Base-by-base conservation (phyloP, 495 filamentous ascomycete genomes). In the Bathelium albidoporum region DNA sequence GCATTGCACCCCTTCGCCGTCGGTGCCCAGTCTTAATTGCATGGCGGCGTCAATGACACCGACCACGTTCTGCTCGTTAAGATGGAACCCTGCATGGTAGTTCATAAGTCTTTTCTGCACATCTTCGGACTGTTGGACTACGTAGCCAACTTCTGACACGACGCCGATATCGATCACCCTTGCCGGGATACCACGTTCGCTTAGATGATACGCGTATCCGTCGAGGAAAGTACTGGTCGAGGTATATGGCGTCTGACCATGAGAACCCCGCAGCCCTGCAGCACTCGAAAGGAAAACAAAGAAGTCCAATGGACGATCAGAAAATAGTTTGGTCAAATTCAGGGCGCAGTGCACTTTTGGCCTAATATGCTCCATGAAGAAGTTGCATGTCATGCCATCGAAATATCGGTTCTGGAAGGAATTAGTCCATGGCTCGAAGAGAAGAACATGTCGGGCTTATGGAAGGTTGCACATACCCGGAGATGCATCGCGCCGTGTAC, bases 321-420 rank as follows among this genome's bases (percentile, higher is more conserved):
- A 41, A 3, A 44, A 28, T 11, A 31, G 14, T 4, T 63, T 16
- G 60, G 63, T 61, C 24, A 66, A 61, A 36, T 63, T 63, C 45
- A n/a, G 41, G n/a, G 64, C 34, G 24, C 64, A 61, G 34, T 41
- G 16, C n/a, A 66, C 45, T 32, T 66, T 66, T 45, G 60, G 64
- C 22, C 45, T 24, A 16, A 59, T 59, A 14, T 28, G 32, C 22
- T 32, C 14, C 31, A 26, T 26, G 31, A 39, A 64, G 29, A 14
- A 26, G 16, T 52, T 24, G 55, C 28, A 52, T 2, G 62, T 58
- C 53, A 64, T 59, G 20, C 32, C 53, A 31, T 58, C 49, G 39
- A 64, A 64, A 14, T 44, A 18, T 14, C 31, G 22, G 24, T 59
- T 39, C 58, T 64, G 28, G 26, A n/a, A 11, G n/a, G 3, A 12